phyloP scores from a whole-genome alignment of 2,329 filamentous ascomycete genomes.

The Colletotrichum horii region DNA sequence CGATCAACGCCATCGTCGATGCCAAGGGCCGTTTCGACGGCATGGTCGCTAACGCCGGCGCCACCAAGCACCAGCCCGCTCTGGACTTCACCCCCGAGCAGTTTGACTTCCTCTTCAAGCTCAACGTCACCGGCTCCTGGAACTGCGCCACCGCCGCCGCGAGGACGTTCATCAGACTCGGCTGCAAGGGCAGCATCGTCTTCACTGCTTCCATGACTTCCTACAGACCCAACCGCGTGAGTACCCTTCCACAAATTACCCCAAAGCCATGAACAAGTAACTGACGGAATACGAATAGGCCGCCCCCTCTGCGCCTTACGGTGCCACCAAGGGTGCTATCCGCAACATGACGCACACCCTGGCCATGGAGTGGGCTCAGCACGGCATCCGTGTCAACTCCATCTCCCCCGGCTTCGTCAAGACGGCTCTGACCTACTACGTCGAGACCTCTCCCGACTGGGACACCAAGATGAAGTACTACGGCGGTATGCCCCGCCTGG shows the following conservation, averaged over 20 bases:
- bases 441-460: conserved; percentile 59
- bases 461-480: conserved; percentile 63
- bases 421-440: conserved; percentile 54
- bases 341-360: conserved; percentile 44
- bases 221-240: conserved; percentile 49
- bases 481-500: conserved; percentile 60
- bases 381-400: conserved; percentile 51
- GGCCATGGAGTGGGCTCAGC: conserved; percentile 53
- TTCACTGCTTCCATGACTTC: conserved; percentile 54
- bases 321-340: conserved; percentile 48
- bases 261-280: no score
- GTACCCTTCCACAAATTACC: conserved; percentile 10
- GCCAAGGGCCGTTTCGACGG: conserved; percentile 46
- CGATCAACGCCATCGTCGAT: conserved; percentile 44
- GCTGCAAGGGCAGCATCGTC: conserved; percentile 41
- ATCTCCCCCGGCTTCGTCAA: conserved; percentile 49
- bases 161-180: conserved; percentile 41
- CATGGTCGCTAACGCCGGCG: conserved; percentile 34
- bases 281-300: conserved; percentile 27
- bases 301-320: conserved; percentile 55
- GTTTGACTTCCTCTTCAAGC: conserved; percentile 27
- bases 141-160: conserved; percentile 51
- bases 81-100: conserved; percentile 38
- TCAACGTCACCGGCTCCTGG: conserved; percentile 53
- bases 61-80: conserved; percentile 38